These are phyloP conservation scores for Cystobasidium onofrii DNA, from an alignment of 768 basidiomycete genomes.

Conservation along the genomic window DNA sequence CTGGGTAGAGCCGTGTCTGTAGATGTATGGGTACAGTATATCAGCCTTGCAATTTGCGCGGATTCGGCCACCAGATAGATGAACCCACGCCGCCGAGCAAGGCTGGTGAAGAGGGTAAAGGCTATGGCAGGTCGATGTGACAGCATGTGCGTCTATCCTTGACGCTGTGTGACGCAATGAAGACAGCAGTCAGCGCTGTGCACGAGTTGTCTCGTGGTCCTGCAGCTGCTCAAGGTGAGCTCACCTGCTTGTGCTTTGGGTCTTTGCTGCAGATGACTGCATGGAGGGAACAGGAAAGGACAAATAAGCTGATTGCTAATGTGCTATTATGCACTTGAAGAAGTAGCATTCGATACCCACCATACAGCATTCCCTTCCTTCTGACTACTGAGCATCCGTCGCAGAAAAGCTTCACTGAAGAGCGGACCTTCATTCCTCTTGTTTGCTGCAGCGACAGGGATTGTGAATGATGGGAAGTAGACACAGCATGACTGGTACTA, in stretches of 20 bases:
- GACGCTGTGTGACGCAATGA: not conserved
- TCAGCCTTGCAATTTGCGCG: no score
- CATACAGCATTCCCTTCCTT: slow-evolving; percentile 82
- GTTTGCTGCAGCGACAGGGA: not conserved
- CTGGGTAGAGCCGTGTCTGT: no score
- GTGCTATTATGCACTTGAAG: no score
- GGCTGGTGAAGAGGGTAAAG: no score
- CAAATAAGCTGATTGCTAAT: no score
- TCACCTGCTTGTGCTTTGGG: slow-evolving; percentile 93
- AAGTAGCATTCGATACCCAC: not conserved
- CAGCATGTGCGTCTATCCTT: not conserved
- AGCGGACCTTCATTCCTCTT: slow-evolving; percentile 87
- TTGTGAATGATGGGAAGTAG: not conserved
- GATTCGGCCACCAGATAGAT: no score
- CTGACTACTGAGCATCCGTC: slow-evolving; percentile 82
- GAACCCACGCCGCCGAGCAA: no score
- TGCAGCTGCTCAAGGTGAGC: slow-evolving; percentile 34
- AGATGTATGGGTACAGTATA: no score
- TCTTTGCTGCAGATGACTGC: slow-evolving; percentile 75
- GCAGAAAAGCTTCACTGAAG: slow-evolving; percentile 88
- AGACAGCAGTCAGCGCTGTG: no score
- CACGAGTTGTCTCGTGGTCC: no score
- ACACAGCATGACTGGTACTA: not conserved
- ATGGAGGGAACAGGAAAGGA: not conserved
- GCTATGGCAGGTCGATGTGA: no score